These are phyloP conservation scores for Coemansia sp. DNA, from an alignment of 192 early-diverging fungal species.

Conservation along the genomic window DNA sequence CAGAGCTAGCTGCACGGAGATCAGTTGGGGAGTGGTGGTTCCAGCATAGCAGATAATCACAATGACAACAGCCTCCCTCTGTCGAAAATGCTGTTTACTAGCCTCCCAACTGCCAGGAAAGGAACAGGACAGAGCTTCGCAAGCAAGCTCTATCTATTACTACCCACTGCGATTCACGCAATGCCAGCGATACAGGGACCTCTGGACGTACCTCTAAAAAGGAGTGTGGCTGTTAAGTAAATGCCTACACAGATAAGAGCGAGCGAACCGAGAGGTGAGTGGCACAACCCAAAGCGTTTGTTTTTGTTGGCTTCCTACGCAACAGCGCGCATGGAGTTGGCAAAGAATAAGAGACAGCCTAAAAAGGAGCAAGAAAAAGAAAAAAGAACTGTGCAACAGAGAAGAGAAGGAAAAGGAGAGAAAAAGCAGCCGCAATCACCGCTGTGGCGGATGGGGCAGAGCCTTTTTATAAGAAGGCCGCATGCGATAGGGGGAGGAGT, in stretches of 20 bases:
- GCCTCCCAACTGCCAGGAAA: not conserved
- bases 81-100: not conserved
- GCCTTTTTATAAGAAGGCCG: not conserved
- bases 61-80: not conserved
- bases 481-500: not conserved
- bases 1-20: conserved; percentile 2
- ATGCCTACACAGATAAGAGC: not conserved
- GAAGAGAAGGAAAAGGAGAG: not conserved
- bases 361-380: not conserved
- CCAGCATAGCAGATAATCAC: not conserved
- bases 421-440: not conserved
- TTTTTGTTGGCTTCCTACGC: not conserved
- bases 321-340: not conserved
- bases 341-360: not conserved
- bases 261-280: not conserved
- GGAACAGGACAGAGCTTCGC: not conserved
- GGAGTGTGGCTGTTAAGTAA: not conserved
- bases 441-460: not conserved
- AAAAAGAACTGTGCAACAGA: not conserved
- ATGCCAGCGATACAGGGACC: not conserved
- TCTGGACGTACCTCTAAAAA: not conserved
- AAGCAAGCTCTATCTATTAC: not conserved
- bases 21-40: not conserved
- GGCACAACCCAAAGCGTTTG: conserved; percentile 2
- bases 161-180: not conserved